Base-by-base conservation (phyloP, 352 stramenopile genomes). In the Phytopythium helicoides region DNA sequence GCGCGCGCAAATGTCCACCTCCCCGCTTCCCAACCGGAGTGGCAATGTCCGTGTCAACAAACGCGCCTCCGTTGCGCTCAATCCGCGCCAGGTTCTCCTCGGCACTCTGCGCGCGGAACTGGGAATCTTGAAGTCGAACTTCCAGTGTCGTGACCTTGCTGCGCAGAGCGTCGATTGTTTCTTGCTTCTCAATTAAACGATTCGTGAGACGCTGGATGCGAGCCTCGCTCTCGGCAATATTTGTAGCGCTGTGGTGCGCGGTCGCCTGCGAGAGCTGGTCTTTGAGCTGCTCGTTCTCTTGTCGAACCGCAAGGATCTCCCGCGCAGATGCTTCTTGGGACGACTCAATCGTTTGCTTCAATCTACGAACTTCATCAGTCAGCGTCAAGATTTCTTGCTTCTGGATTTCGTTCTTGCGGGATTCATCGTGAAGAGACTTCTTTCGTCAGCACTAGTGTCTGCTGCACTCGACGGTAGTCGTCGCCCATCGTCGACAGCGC, bases 161-260 rank as follows among this genome's bases (percentile, higher is more conserved):
- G 1, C 80, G 81, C 33, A 92, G 41, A 0, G 67, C 69, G 37
- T 94, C 84, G 28, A 94, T 71, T 0, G 63, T 81, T 47, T 92
- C 84, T 40, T 94, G 84, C 59, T 94, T 94, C 52, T 92, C 80
- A 11, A 94, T 78, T 18, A 94, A 45, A 2, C 80, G 66, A 49
- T 90, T 89, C 18, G 84, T 94, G 25, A 94, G 71, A 34, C 74
- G 79, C 48, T 91, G 81, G 55, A 92, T 89, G 21, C 78, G 66
- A 14, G 76, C 58, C 52, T 94, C 77, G 9, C 66, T 71, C 23
- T 71, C 77, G 1, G 54, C 60, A 8, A 65, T 55, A 2, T 60
- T 41, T 0, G 68, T 31, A 4, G 54, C 54, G 38, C 58, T 64
- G n/a, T 31, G 57, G 35, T 56, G 60, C 15, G 57, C 46, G 1